A percentile compares a stretch with the other conserved stretches of the same genome.
phyloP scores from a whole-genome alignment of 441 rosid species.

The Raphanus hybrid region DNA sequence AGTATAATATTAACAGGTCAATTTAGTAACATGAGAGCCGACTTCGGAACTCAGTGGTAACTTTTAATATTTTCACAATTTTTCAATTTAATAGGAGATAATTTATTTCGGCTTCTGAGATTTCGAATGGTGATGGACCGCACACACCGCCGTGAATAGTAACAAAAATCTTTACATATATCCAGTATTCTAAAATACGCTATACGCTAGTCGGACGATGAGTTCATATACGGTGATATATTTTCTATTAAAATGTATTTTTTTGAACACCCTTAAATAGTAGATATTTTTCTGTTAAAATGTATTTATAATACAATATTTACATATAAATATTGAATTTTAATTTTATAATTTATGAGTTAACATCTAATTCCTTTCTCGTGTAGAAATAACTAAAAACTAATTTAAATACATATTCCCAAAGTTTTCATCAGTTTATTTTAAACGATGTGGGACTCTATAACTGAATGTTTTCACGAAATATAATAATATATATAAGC shows the following conservation, averaged over 20 bases:
- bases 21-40: background rate
- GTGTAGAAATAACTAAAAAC: background rate
- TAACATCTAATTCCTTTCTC: background rate
- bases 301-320: too few relatives aligned
- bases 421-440: background rate
- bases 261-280: too few relatives aligned
- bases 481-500: too few relatives aligned
- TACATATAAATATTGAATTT: too few relatives aligned
- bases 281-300: too few relatives aligned
- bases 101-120: too few relatives aligned
- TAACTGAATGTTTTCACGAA: background rate
- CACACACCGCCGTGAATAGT: too few relatives aligned
- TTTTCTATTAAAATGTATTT: too few relatives aligned
- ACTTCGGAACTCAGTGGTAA: background rate
- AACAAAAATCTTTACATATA: too few relatives aligned
- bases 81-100: too few relatives aligned
- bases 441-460: background rate
- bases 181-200: background rate
- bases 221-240: background rate
- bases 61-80: background rate
- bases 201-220: background rate
- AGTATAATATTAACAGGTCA: background rate
- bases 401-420: background rate
- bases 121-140: too few relatives aligned
- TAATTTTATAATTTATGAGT: background rate